phyloP scores from a whole-genome alignment of 495 filamentous ascomycete genomes.

The Aspergillus leporis region DNA sequence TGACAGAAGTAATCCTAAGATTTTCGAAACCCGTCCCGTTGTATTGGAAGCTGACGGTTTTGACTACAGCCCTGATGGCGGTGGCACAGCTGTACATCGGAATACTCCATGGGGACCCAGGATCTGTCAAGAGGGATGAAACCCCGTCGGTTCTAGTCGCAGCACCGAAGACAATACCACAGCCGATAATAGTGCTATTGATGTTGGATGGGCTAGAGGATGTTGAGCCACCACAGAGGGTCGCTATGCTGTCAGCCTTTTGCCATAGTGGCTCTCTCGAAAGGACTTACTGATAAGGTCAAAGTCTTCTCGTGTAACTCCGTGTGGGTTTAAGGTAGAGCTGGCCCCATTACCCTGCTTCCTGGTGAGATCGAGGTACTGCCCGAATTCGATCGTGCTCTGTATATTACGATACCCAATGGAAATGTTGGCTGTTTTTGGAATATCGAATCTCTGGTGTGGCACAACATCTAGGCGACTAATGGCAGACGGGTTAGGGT shows the following conservation, averaged over 20 bases:
- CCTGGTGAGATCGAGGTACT: too few species aligned
- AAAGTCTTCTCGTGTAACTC: not conserved
- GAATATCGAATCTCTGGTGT: constrained; percentile 24
- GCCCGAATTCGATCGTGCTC: constrained; percentile 20
- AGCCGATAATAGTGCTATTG: constrained; percentile 36
- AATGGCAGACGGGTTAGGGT: constrained; percentile 1
- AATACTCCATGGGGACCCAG: constrained; percentile 34
- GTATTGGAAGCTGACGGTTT: constrained; percentile 36
- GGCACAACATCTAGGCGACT: constrained; percentile 28
- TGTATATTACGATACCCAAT: constrained; percentile 21
- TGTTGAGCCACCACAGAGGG: constrained; percentile 7
- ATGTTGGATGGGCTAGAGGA: constrained; percentile 25
- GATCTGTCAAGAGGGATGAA: constrained; percentile 27
- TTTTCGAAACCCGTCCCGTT: constrained; percentile 28
- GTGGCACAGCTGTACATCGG: constrained; percentile 45
- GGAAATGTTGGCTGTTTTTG: not conserved
- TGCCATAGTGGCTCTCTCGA: not conserved
- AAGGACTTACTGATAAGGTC: constrained; percentile 24
- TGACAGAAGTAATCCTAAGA: constrained; percentile 14
- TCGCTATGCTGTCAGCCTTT: not conserved
- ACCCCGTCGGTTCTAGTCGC: constrained; percentile 30
- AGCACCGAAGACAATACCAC: constrained; percentile 40
- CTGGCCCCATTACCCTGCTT: too few species aligned
- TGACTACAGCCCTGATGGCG: constrained; percentile 40
- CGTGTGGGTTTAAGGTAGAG: too few species aligned